phyloP scores from a whole-genome alignment of 441 rosid species.

The Aleurites moluccanus region DNA sequence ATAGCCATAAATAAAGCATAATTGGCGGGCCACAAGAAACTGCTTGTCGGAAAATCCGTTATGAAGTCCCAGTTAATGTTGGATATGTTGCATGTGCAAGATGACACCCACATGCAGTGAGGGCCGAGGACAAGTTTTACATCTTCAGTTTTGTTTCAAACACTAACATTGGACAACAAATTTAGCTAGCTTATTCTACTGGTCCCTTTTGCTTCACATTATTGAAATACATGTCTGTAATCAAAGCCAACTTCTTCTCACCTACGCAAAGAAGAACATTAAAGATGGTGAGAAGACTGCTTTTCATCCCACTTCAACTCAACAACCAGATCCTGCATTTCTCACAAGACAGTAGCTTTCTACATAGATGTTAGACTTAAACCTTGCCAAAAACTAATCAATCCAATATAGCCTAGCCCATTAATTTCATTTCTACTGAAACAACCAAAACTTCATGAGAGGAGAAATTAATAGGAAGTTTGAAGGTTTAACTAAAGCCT shows the following conservation, averaged over 20 bases:
- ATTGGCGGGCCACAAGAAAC: neutral
- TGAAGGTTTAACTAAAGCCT: neutral
- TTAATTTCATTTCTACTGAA: neutral
- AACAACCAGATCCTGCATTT: neutral
- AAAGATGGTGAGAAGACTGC: neutral
- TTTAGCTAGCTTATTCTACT: constrained; percentile 9
- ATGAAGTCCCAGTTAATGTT: neutral
- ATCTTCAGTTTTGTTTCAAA: constrained; percentile 8
- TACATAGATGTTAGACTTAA: neutral
- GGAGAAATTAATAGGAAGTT: neutral
- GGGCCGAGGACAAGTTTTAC: neutral
- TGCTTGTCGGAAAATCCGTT: neutral
- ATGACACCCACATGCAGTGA: constrained; percentile 6
- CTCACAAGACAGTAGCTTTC: neutral
- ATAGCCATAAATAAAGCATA: neutral
- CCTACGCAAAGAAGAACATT: neutral
- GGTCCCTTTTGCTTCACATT: constrained; percentile 10
- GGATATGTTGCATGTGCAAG: constrained; percentile 20
- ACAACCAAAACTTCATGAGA: neutral
- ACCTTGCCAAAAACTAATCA: neutral
- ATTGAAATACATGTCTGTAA: neutral
- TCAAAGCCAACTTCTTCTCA: neutral
- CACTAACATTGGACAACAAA: neutral
- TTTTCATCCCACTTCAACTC: neutral
- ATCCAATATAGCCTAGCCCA: neutral